phyloP scores from a whole-genome alignment of 352 stramenopile species.

The Phytophthora cactorum region DNA sequence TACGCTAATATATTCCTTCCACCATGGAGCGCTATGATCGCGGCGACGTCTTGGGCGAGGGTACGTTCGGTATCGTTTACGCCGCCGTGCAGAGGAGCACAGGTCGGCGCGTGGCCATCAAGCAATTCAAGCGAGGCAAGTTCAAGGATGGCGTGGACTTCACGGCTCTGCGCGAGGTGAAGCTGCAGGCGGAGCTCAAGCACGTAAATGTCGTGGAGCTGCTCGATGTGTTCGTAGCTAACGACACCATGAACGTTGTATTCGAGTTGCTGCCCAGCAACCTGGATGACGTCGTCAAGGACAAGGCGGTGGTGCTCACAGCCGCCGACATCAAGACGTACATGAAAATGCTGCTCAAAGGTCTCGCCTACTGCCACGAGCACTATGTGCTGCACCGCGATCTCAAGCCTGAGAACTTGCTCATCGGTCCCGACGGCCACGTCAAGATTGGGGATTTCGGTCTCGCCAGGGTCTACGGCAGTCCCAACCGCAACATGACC shows the following conservation, averaged over 20 bases:
- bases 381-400: constrained; percentile 88
- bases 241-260: constrained; percentile 91
- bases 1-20: background rate
- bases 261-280: constrained; percentile 90
- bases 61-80: constrained; percentile 91
- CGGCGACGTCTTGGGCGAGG: constrained; percentile 79
- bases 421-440: constrained; percentile 79
- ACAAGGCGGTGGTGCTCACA: constrained; percentile 87
- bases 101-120: constrained; percentile 77
- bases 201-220: constrained; percentile 88
- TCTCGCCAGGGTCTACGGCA: constrained; percentile 85
- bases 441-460: constrained; percentile 91
- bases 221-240: constrained; percentile 88
- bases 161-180: constrained; percentile 90
- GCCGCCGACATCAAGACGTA: constrained; percentile 88
- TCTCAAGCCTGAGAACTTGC: constrained; percentile 90
- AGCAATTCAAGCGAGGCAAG: constrained; percentile 90
- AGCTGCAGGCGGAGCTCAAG: constrained; percentile 87
- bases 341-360: constrained; percentile 88
- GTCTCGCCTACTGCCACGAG: constrained; percentile 80
- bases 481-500: constrained; percentile 89
- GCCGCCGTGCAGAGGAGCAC: constrained; percentile 80
- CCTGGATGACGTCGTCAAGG: constrained; percentile 90
- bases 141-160: constrained; percentile 91
- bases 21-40: constrained; percentile 85